Conservation (phyloP, 2,329 filamentous ascomycete genomes). For the Pseudofabraea citricarpa region DNA sequence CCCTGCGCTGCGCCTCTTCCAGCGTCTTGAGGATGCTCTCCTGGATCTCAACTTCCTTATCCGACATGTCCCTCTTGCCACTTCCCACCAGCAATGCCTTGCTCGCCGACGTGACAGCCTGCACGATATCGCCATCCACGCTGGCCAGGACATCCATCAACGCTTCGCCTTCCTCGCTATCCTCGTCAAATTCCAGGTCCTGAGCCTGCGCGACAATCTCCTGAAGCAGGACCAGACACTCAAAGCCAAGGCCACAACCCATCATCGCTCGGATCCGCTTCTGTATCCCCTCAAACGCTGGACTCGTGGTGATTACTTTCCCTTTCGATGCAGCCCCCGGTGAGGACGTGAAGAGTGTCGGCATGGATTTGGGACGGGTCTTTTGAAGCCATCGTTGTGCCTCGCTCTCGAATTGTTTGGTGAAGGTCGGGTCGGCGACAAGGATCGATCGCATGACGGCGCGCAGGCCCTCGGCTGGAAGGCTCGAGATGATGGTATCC, state of each 20-base stretch:
- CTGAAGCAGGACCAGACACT: conserved; percentile 19
- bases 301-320: not conserved
- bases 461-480: conserved; percentile 35
- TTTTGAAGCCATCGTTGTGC: conserved; percentile 24
- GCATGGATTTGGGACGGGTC: conserved; percentile 14
- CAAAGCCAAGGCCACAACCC: conserved; percentile 28
- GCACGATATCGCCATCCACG: conserved; percentile 27
- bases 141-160: conserved; percentile 21
- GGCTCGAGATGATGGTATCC: conserved; percentile 38
- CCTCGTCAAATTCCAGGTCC: conserved; percentile 1
- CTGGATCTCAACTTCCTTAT: conserved; percentile 6
- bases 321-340: not conserved
- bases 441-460: conserved; percentile 30
- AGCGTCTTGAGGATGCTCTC: conserved; percentile 7
- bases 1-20: conserved; percentile 3
- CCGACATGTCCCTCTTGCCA: conserved; percentile 10
- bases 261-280: conserved; percentile 26
- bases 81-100: conserved; percentile 14
- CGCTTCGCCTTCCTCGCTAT: not conserved
- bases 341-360: conserved; percentile 8
- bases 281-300: conserved; percentile 13
- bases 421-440: conserved; percentile 25
- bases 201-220: conserved; percentile 13
- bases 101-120: conserved; percentile 20
- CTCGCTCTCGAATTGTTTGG: conserved; percentile 28